These are phyloP conservation scores for Podospora pseudopauciseta DNA, from an alignment of 495 filamentous ascomycete genomes.

Conservation along the genomic window DNA sequence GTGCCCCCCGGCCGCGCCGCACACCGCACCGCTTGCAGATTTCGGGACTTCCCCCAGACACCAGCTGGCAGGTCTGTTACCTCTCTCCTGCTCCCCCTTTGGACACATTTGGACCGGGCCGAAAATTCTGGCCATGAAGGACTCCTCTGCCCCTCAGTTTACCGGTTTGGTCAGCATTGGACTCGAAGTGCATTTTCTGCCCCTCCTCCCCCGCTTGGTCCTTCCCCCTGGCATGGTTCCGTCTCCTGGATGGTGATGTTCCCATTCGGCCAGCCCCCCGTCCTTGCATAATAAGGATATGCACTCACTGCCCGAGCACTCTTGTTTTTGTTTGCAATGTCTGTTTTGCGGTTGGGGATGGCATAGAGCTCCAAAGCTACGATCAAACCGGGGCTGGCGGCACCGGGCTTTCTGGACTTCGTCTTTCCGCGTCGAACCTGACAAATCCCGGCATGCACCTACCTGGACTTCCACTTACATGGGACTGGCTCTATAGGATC, in stretches of 20 bases:
- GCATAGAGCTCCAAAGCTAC: constrained; percentile 11
- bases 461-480: constrained; percentile 53
- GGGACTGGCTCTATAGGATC: constrained; percentile 72
- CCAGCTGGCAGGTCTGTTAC: constrained; percentile 99
- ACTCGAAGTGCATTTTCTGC: constrained; percentile 20
- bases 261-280: neutral
- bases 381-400: constrained; percentile 1
- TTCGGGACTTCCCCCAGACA: constrained; percentile 92
- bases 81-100: constrained; percentile 54
- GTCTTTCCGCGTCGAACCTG: constrained; percentile 40
- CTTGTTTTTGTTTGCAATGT: constrained; percentile 17
- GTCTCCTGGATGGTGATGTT: neutral
- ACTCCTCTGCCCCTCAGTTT: neutral
- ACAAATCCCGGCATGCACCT: constrained; percentile 18
- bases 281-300: neutral
- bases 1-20: constrained; percentile 84
- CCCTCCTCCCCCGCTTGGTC: neutral
- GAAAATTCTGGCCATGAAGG: constrained; percentile 5
- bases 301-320: constrained; percentile 5
- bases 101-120: constrained; percentile 34
- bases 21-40: constrained; percentile 96
- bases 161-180: neutral
- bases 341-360: constrained; percentile 3
- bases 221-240: neutral
- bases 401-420: constrained; percentile 40